Evolutionary conservation across 2,329 filamentous ascomycete species (phyloP).

Genomic region (Clarireedia paspali): DNA sequence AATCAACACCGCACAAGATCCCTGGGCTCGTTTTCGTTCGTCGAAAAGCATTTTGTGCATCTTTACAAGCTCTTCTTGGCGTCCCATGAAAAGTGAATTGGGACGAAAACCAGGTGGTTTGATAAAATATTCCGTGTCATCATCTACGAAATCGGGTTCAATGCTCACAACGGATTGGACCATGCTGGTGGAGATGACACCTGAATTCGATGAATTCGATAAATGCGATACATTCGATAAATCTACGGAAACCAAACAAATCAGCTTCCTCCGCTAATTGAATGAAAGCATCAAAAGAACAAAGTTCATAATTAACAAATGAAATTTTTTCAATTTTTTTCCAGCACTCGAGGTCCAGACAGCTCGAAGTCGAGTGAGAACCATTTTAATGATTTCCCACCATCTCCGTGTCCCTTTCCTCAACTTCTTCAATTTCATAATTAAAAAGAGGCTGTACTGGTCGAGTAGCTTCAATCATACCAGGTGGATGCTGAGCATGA

Average conservation of each 20-base stretch:
- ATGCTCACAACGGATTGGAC: constrained; percentile 19
- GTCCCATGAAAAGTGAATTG: constrained; percentile 56
- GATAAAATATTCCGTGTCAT: constrained; percentile 30
- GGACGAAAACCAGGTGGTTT: constrained; percentile 51
- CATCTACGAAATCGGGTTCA: constrained; percentile 17
- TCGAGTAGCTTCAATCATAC: constrained; percentile 13
- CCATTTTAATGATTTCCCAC: constrained; percentile 10
- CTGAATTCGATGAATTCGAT: constrained; percentile 11
- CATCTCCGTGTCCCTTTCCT: constrained; percentile 23
- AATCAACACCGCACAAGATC: constrained; percentile 56
- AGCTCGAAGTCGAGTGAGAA: background rate
- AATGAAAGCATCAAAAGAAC: background rate
- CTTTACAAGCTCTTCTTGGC: constrained; percentile 47
- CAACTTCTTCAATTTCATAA: constrained; percentile 22
- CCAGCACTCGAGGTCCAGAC: background rate
- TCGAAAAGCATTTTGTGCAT: constrained; percentile 54
- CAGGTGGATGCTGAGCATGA: constrained; percentile 4
- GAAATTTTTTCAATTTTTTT: background rate
- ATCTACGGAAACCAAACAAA: constrained; percentile 27
- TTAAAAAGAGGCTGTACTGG: constrained; percentile 14
- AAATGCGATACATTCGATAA: constrained; percentile 11
- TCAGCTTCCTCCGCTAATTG: constrained; percentile 23
- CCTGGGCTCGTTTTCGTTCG: constrained; percentile 43
- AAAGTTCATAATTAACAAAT: background rate
- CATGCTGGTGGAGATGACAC: constrained; percentile 22